These are phyloP conservation scores for Xylaria sp. DNA, from an alignment of 2,329 filamentous ascomycete genomes.

Conservation along the genomic window DNA sequence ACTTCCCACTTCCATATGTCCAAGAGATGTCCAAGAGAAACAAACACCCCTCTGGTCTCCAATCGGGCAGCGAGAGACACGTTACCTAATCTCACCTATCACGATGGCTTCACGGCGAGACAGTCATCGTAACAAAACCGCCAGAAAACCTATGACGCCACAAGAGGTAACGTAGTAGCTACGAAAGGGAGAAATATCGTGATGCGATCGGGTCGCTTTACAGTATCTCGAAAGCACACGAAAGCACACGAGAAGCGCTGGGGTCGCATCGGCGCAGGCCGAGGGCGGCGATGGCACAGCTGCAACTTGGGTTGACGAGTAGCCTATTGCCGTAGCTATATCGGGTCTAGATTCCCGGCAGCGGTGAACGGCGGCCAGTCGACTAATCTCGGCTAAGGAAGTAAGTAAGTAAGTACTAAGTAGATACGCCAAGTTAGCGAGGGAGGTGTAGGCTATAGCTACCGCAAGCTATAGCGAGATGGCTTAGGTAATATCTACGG, in stretches of 20 bases:
- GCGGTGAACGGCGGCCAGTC: conserved; percentile 8
- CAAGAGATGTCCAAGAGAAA: no score
- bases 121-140: background rate
- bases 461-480: background rate
- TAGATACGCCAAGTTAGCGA: no score
- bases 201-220: background rate
- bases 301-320: background rate
- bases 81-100: background rate
- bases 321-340: conserved; percentile 25
- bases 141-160: background rate
- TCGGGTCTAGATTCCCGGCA: conserved; percentile 5
- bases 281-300: background rate
- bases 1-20: no score
- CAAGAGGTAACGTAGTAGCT: conserved; percentile 19
- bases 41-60: no score
- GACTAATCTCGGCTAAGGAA: no score
- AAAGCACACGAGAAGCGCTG: background rate
- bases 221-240: conserved; percentile 5
- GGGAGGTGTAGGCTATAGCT: no score
- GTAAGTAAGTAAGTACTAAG: no score
- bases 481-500: conserved; percentile 12
- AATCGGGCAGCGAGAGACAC: no score
- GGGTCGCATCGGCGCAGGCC: background rate
- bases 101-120: background rate
- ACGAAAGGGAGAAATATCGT: background rate